phyloP scores from a whole-genome alignment of 176 grass and related monocot species.

The Melocanna baccifera region DNA sequence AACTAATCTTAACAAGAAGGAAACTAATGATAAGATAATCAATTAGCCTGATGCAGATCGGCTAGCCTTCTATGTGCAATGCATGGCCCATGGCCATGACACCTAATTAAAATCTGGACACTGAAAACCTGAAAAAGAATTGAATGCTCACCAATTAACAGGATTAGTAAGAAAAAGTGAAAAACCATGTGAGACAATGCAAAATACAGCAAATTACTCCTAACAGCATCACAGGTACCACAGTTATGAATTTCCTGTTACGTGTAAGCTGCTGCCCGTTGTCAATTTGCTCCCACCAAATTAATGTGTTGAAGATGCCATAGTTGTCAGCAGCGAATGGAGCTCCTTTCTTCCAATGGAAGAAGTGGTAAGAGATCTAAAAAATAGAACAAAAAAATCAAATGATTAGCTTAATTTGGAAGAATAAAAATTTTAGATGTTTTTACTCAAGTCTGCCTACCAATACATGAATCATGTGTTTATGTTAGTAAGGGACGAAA shows the following conservation, averaged over 20 bases:
- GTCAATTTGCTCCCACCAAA: conserved; percentile 68
- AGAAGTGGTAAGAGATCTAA: conserved; percentile 56
- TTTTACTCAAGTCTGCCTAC: background rate
- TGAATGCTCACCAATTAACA: too few relatives aligned
- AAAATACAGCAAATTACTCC: too few relatives aligned
- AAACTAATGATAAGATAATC: too few relatives aligned
- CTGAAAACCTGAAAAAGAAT: too few relatives aligned
- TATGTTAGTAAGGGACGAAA: too few relatives aligned
- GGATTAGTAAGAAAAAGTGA: too few relatives aligned
- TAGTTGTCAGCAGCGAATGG: conserved; percentile 61
- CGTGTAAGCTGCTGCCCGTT: conserved; percentile 53
- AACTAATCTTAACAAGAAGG: too few relatives aligned
- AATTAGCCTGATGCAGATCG: background rate
- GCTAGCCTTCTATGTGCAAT: too few relatives aligned
- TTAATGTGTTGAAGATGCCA: conserved; percentile 55
- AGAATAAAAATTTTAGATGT: background rate
- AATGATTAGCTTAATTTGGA: background rate
- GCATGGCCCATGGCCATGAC: too few relatives aligned
- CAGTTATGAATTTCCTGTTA: conserved; percentile 58
- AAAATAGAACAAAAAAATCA: background rate
- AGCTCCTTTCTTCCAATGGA: conserved; percentile 68
- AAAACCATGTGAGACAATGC: too few relatives aligned
- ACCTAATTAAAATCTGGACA: too few relatives aligned
- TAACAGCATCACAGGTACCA: conserved; percentile 56
- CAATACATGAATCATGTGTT: background rate